phyloP scores from a whole-genome alignment of 2,329 filamentous ascomycete species.

The Penicillium sp. region DNA sequence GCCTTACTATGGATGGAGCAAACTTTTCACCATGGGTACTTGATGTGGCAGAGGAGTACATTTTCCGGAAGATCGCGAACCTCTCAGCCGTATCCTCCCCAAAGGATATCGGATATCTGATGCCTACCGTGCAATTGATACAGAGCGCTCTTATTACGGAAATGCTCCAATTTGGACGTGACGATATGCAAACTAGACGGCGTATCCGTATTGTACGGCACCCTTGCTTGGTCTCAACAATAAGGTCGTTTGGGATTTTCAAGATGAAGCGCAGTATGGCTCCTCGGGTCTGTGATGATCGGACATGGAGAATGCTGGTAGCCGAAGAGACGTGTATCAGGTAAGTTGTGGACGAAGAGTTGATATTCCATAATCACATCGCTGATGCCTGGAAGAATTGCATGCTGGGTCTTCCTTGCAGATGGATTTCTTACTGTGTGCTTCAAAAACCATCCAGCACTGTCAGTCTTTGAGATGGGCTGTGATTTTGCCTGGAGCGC shows the following conservation, averaged over 20 bases:
- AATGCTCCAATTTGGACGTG: conserved; percentile 36
- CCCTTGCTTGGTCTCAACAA: conserved; percentile 32
- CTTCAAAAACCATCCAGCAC: conserved; percentile 33
- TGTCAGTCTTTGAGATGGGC: conserved; percentile 35
- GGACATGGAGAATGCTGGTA: conserved; percentile 23
- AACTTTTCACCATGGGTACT: conserved; percentile 24
- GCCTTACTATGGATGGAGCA: conserved; percentile 20
- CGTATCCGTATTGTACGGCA: conserved; percentile 36
- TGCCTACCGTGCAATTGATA: conserved; percentile 26
- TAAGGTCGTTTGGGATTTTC: conserved; percentile 32
- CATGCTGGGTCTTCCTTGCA: conserved; percentile 35
- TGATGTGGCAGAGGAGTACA: conserved; percentile 33
- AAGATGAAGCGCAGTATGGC: conserved; percentile 23
- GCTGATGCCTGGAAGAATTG: conserved; percentile 18
- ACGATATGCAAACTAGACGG: conserved; percentile 29
- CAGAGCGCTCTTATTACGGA: conserved; percentile 34
- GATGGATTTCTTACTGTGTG: conserved; percentile 37
- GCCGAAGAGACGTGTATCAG: conserved; percentile 33
- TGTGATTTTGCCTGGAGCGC: conserved; percentile 34
- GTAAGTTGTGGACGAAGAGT: conserved; percentile 1
- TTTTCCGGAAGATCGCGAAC: conserved; percentile 29
- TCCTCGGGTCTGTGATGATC: conserved; percentile 19
- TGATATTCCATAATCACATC: neutral
- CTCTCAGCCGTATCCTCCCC: conserved; percentile 18
- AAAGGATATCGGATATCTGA: conserved; percentile 7